Evolutionary conservation across 805 yeast genomes (phyloP).

Genomic region (Lipomyces oligophaga): DNA sequence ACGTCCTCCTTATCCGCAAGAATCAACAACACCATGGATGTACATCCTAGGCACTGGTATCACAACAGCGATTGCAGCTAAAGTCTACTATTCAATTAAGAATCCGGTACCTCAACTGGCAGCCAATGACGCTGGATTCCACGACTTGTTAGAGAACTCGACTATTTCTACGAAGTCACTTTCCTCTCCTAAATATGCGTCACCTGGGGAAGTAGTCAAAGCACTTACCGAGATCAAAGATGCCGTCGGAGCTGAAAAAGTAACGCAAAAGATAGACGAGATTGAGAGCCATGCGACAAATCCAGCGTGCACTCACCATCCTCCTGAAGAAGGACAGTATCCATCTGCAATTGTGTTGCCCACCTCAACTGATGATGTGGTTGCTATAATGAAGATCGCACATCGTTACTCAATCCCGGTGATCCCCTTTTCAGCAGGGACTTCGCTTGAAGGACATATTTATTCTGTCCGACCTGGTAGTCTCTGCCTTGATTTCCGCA

Average conservation of each 20-base stretch:
- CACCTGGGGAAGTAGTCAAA: slow-evolving; percentile 41
- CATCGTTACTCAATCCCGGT: slow-evolving; percentile 63
- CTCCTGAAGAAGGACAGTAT: slow-evolving; percentile 55
- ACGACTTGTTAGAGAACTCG: slow-evolving; percentile 1
- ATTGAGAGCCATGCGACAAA: slow-evolving; percentile 54
- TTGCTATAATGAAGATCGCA: slow-evolving; percentile 56
- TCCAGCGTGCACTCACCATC: slow-evolving; percentile 64
- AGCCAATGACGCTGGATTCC: not conserved
- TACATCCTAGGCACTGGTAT: slow-evolving; percentile 3
- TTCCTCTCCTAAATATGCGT: slow-evolving; percentile 51
- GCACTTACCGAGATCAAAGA: slow-evolving; percentile 52
- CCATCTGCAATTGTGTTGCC: slow-evolving; percentile 65
- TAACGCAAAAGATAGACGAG: slow-evolving; percentile 38
- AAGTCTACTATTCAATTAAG: not conserved
- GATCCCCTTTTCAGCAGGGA: slow-evolving; percentile 74
- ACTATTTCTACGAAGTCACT: slow-evolving; percentile 44
- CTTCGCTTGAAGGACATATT: slow-evolving; percentile 79
- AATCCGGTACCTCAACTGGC: not conserved
- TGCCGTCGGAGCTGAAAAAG: slow-evolving; percentile 52
- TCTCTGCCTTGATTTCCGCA: slow-evolving; percentile 57
- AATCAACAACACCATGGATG: not conserved
- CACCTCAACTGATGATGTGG: slow-evolving; percentile 61
- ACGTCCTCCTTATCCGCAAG: too few species aligned
- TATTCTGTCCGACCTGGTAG: slow-evolving; percentile 68
- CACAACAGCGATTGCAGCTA: slow-evolving; percentile 3